Evolutionary conservation across 192 early-diverging fungal genomes (phyloP).

Genomic region (Coemansia sp.): DNA sequence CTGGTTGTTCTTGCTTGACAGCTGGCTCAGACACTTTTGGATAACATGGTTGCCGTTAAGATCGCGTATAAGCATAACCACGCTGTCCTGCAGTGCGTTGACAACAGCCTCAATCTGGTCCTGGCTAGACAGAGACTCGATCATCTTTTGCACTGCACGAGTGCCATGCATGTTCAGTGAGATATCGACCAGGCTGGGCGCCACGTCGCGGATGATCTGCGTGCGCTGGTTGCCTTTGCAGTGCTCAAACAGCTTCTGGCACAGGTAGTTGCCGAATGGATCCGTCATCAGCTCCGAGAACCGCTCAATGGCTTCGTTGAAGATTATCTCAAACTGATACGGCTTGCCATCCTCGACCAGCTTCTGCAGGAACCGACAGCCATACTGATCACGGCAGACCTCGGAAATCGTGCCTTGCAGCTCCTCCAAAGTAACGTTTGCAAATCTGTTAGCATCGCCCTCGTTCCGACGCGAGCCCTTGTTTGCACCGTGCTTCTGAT

Average conservation of each 20-base stretch:
- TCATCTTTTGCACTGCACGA: slow-evolving; percentile 89
- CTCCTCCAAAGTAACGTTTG: slow-evolving; percentile 65
- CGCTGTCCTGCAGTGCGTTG: slow-evolving; percentile 64
- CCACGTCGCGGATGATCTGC: slow-evolving; percentile 69
- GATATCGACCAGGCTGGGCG: slow-evolving; percentile 74
- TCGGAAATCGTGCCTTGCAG: slow-evolving; percentile 72
- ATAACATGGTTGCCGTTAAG: slow-evolving; percentile 92
- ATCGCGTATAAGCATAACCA: slow-evolving; percentile 85
- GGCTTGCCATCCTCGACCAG: slow-evolving; percentile 76
- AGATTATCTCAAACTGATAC: slow-evolving; percentile 67
- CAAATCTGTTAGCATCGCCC: slow-evolving; percentile 65
- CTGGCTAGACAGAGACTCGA: slow-evolving; percentile 69
- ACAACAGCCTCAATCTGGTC: slow-evolving; percentile 67
- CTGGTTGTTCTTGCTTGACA: slow-evolving; percentile 77
- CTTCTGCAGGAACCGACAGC: slow-evolving; percentile 85
- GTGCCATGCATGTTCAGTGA: slow-evolving; percentile 92
- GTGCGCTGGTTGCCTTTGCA: slow-evolving; percentile 75
- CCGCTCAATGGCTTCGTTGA: slow-evolving; percentile 71
- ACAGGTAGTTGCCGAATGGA: slow-evolving; percentile 91
- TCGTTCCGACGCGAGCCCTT: slow-evolving; percentile 40
- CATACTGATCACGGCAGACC: slow-evolving; percentile 86
- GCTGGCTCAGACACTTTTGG: slow-evolving; percentile 82
- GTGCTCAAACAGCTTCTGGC: slow-evolving; percentile 85
- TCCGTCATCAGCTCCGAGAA: slow-evolving; percentile 85
- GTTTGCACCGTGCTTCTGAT: slow-evolving; percentile 35